Base-by-base conservation (phyloP, 164 flowering plant species). In the Akebia trifoliata region DNA sequence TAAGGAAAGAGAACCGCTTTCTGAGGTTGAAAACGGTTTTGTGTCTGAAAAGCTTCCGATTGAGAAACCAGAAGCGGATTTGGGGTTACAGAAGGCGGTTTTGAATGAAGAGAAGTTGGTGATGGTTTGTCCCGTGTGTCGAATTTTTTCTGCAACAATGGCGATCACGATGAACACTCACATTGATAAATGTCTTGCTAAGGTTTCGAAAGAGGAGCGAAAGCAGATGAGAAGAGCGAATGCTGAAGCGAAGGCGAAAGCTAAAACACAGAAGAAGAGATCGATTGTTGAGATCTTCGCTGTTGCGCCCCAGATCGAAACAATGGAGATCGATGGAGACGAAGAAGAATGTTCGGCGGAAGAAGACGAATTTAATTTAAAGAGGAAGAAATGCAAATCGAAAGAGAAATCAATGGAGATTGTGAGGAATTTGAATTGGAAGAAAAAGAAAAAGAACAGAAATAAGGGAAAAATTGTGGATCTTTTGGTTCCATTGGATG, bases 261-360 rank as follows among this genome's bases (percentile, higher is more conserved):
- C 57, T 1, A 72, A 58, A 54, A 34, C 69, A 12, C 74, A 74
- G 1, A 81, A 83, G 72, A 83, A 81, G 63, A 65, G 85, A 45
- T 83, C 89, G 0, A 81, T 83, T 43, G 65, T 74, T 2, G 89
- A 83, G 67, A 74, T 83, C 26, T 78, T 80, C 32, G 82, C 85
- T 0, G 79, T 65, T 18, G 71, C 83, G 12, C 83, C 81, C 8
- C 83, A 60, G 67, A 69, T 78, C 31, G 64, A 65, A 3, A 34
- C 40, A 11, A 24, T 47, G 3, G 56, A 56, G 28, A 56, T 46
- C 5, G 60, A 40, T 7, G 58, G 50, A 3, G 69, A 69, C 10
- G 44, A 62, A 8, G 52, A 66, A 29, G 54, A 63, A 1, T 48
- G 4, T 11, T 12, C 34, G 1, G 22, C 10, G 4, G 24, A 24